Evolutionary conservation across 2,329 filamentous ascomycete genomes (phyloP).

Genomic region (Diplodia corticola): DNA sequence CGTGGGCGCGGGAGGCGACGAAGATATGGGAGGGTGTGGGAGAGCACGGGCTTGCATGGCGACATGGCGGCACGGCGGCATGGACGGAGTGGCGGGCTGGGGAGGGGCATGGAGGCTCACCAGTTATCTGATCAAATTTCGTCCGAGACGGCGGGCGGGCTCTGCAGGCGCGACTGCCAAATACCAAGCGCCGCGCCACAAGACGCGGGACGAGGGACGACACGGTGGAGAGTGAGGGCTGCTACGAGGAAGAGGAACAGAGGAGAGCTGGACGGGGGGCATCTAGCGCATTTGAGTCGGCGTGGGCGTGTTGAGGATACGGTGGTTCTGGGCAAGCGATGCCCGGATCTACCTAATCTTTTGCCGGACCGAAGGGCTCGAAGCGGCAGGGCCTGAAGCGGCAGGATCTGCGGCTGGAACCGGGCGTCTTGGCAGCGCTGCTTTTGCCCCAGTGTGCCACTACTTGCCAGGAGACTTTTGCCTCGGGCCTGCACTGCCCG

Average conservation of each 20-base stretch:
- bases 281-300: slow-evolving; percentile 18
- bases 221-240: slow-evolving; percentile 13
- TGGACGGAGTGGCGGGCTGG: not conserved
- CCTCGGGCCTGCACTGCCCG: slow-evolving; percentile 3
- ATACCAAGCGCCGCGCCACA: slow-evolving; percentile 17
- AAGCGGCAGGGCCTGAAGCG: not conserved
- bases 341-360: slow-evolving; percentile 7
- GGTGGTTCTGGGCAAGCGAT: not conserved
- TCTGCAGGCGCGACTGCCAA: slow-evolving; percentile 17
- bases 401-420: not conserved
- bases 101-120: slow-evolving; percentile 18
- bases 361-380: not conserved
- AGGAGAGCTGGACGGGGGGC: not conserved
- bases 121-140: slow-evolving; percentile 23
- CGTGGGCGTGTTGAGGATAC: slow-evolving; percentile 17
- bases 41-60: not conserved
- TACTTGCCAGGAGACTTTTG: not conserved
- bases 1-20: not conserved
- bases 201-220: slow-evolving; percentile 18
- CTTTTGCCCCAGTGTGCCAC: slow-evolving; percentile 14
- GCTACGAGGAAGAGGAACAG: not conserved
- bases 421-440: not conserved
- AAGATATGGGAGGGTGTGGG: slow-evolving; percentile 5
- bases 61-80: not conserved
- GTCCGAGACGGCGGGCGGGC: slow-evolving; percentile 8